Evolutionary conservation across 192 early-diverging fungal species (phyloP).

Genomic region (Coemansia sp.): DNA sequence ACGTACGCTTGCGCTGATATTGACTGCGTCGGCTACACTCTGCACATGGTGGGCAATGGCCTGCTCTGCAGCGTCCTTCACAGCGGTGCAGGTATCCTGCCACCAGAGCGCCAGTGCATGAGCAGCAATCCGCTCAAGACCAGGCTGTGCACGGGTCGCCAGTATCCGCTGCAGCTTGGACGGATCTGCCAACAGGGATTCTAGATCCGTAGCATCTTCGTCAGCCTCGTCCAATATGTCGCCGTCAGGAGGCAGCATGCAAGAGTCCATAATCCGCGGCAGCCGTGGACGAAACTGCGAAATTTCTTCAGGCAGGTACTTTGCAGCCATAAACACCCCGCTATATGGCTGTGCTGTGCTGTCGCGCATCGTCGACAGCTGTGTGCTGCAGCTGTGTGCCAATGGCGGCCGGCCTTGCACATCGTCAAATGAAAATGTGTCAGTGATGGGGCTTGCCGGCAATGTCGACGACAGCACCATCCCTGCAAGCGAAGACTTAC

Average conservation of each 20-base stretch:
- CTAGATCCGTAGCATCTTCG: conserved; percentile 18
- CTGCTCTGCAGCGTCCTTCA: neutral
- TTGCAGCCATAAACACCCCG: conserved; percentile 36
- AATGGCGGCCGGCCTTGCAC: neutral
- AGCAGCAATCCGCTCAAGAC: conserved; percentile 22
- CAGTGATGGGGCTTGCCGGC: conserved; percentile 7
- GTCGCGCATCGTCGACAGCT: neutral
- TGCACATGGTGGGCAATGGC: conserved; percentile 13
- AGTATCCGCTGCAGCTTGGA: conserved; percentile 18
- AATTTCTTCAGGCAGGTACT: conserved; percentile 37
- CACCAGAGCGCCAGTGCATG: conserved; percentile 37
- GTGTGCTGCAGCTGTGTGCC: neutral
- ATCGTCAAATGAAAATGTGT: neutral
- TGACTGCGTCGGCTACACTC: conserved; percentile 23
- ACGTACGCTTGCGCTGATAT: conserved; percentile 10
- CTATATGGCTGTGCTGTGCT: neutral
- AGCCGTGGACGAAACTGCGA: conserved; percentile 36
- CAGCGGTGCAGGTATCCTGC: conserved; percentile 1
- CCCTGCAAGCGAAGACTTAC: conserved; percentile 44
- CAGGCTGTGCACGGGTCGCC: conserved; percentile 34
- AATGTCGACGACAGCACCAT: conserved; percentile 31
- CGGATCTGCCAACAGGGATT: conserved; percentile 11
- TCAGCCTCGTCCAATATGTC: conserved; percentile 28
- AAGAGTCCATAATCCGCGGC: conserved; percentile 31
- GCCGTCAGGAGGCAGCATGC: conserved; percentile 1